A percentile compares a stretch with the other conserved stretches of the same genome.
phyloP scores from a whole-genome alignment of 176 grass and related monocot genomes.

The Tillandsia fasciculata region DNA sequence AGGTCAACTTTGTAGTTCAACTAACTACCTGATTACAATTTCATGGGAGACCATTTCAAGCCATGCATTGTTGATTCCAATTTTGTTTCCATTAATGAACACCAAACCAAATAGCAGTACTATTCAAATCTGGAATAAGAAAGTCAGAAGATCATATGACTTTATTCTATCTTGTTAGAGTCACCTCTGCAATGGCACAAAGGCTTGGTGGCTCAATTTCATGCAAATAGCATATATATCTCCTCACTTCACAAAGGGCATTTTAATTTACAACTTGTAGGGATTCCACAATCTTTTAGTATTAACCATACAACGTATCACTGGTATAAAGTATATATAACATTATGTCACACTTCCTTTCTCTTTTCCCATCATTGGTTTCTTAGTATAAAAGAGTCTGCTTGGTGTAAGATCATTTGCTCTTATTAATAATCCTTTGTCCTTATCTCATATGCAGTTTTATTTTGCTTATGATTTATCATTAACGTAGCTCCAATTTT shows the following conservation, averaged over 20 bases:
- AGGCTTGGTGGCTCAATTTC: background rate
- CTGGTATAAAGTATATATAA: background rate
- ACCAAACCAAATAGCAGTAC: background rate
- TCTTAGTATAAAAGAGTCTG: background rate
- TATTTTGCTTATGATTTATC: too few species aligned
- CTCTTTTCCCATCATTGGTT: background rate
- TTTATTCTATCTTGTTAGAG: background rate
- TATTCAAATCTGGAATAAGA: background rate
- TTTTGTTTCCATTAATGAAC: background rate
- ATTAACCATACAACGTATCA: background rate
- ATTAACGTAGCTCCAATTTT: too few species aligned
- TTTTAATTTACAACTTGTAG: too few species aligned
- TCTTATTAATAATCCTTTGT: too few species aligned
- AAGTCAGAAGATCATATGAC: background rate
- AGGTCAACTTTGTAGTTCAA: too few species aligned
- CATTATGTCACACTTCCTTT: background rate
- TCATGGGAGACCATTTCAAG: too few species aligned
- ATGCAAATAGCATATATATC: background rate
- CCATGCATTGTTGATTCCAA: too few species aligned
- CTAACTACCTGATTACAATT: too few species aligned
- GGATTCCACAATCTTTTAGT: background rate
- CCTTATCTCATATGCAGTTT: too few species aligned
- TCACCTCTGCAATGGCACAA: background rate
- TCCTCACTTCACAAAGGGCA: too few species aligned
- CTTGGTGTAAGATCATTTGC: too few species aligned